Evolutionary conservation across 306 rosid genomes (phyloP), one percentile per base, ranked within the genome.

Genomic region (Lagenaria siceraria): DNA sequence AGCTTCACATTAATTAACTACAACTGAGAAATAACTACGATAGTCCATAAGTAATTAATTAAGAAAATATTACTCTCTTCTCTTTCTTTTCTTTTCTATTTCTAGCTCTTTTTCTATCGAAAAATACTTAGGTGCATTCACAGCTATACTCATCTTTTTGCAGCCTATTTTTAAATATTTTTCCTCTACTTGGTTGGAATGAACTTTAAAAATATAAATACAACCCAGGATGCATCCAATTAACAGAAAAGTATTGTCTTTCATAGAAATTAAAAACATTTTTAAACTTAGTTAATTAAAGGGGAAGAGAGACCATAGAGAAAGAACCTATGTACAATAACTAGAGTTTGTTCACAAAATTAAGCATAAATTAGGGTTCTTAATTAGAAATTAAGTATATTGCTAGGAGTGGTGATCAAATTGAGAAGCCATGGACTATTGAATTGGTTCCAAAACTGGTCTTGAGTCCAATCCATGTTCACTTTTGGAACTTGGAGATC

Each of bases 391-490:
- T 91, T 91, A 1, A 86, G 77, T 63, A 91, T 56, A 82, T 86
- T 87, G 82, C 89, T 80, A 62, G 73, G 80, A 31, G 25, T 12
- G 22, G 94, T 85, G 80, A n/a, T n/a, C n/a, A 90, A 53, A 56
- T 69, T 87, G 61, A 87, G 96, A 6, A 90, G 81, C 98, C 97
- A 91, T 1, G 98, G 98, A 35, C 98, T 91, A 17, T 79, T 87
- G 60, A 94, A 74, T 13, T 89, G 93, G 49, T 89, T 81, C 93
- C 96, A 94, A 70, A 85, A 84, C 7, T 81, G 79, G 81, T 92
- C 97, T 79, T 90, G 96, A 33, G 85, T 84, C 96, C 98, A 94
- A 14, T 89, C 97, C 58, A 83, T 24, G 78, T 18, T 72, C 58
- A 55, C 10, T 35, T 77, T 80, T 5, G 97, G 98, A 10, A 94